Evolutionary conservation across 2,329 filamentous ascomycete genomes (phyloP).

Genomic region (Aspergillus sojae): DNA sequence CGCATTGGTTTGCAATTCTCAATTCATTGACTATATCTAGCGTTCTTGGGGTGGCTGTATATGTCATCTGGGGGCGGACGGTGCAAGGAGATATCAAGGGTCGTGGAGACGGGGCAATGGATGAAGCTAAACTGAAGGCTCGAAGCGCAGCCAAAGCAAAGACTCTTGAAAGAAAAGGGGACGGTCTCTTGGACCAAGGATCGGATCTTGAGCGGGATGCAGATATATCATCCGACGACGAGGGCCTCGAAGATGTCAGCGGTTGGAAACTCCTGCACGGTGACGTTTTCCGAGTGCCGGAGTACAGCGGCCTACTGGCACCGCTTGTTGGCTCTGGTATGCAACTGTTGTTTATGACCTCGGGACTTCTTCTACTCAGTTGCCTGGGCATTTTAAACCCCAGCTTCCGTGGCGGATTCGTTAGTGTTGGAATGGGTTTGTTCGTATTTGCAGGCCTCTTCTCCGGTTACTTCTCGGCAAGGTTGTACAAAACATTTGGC

Average conservation of each 20-base stretch:
- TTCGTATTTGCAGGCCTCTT: conserved; percentile 83
- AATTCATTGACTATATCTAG: conserved; percentile 85
- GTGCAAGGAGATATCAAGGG: conserved; percentile 77
- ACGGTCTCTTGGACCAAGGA: conserved; percentile 62
- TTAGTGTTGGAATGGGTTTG: conserved; percentile 79
- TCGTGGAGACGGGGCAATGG: conserved; percentile 66
- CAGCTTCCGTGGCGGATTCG: conserved; percentile 85
- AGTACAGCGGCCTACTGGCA: conserved; percentile 71
- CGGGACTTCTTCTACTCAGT: conserved; percentile 71
- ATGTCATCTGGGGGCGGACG: conserved; percentile 79
- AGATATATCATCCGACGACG: conserved; percentile 68
- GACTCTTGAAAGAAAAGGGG: conserved; percentile 57
- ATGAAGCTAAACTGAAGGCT: conserved; percentile 66
- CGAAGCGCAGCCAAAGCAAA: conserved; percentile 38
- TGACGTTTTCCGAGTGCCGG: conserved; percentile 81
- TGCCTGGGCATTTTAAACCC: conserved; percentile 80
- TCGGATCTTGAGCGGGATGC: conserved; percentile 55
- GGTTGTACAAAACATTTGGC: conserved; percentile 81
- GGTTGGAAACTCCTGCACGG: conserved; percentile 88
- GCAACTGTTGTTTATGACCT: conserved; percentile 81
- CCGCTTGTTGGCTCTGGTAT: conserved; percentile 83
- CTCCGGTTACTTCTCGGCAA: conserved; percentile 83
- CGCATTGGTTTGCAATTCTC: conserved; percentile 86
- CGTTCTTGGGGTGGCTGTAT: conserved; percentile 74
- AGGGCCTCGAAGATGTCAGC: conserved; percentile 74